phyloP scores from a whole-genome alignment of 768 basidiomycete species.

The Russula emetica region DNA sequence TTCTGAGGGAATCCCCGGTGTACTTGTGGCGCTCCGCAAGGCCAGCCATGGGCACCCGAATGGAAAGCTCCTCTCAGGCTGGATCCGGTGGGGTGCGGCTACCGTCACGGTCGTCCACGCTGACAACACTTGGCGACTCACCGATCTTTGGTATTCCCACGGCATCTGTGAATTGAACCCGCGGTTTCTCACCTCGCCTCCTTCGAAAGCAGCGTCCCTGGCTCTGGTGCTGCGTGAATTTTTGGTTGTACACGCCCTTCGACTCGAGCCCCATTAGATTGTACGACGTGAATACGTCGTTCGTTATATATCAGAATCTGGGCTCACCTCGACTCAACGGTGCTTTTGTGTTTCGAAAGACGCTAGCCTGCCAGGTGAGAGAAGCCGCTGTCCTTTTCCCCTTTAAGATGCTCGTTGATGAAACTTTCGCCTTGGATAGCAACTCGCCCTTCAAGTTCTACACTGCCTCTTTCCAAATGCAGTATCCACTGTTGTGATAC shows the following conservation, averaged over 20 bases:
- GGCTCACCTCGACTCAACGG: background rate
- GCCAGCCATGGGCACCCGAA: background rate
- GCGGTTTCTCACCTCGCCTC: background rate
- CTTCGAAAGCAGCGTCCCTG: background rate
- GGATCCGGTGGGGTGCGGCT: background rate
- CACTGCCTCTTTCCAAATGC: background rate
- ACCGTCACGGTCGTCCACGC: background rate
- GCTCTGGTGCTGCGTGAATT: background rate
- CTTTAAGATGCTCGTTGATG: background rate
- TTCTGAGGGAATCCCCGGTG: background rate
- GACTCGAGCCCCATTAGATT: background rate
- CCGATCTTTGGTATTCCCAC: background rate
- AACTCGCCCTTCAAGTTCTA: background rate
- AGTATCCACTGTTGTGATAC: background rate
- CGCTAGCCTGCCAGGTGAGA: too few relatives aligned
- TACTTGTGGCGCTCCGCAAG: background rate
- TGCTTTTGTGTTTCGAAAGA: background rate
- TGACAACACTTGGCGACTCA: background rate
- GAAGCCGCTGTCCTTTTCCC: background rate
- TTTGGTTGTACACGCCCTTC: background rate
- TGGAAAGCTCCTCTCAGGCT: background rate
- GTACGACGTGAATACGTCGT: background rate
- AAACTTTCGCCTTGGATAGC: background rate
- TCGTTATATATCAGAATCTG: background rate
- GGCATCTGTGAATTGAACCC: background rate